Conservation (phyloP, 2,329 filamentous ascomycete genomes). For the Aspergillus sp. region DNA sequence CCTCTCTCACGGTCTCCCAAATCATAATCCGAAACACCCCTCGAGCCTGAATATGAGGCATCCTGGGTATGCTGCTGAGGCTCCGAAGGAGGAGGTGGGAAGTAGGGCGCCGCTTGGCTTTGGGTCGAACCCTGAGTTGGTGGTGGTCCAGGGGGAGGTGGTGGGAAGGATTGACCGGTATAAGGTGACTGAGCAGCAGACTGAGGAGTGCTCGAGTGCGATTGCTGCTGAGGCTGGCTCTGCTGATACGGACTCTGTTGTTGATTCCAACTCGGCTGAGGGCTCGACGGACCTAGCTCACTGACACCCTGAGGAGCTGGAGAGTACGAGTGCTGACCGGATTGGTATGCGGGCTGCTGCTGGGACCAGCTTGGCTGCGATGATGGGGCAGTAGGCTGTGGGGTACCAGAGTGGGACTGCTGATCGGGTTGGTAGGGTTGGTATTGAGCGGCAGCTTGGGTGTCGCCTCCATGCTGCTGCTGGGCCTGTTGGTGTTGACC, state of each 20-base stretch:
- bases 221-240: slow-evolving; percentile 11
- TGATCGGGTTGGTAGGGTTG: background rate
- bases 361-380: background rate
- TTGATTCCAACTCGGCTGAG: slow-evolving; percentile 1
- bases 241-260: slow-evolving; percentile 8
- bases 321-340: background rate
- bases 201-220: slow-evolving; percentile 7
- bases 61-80: slow-evolving; percentile 27
- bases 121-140: slow-evolving; percentile 18
- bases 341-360: background rate
- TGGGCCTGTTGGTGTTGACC: background rate
- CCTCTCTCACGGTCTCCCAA: slow-evolving; percentile 35
- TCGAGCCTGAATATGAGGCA: slow-evolving; percentile 30
- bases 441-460: background rate
- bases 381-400: background rate
- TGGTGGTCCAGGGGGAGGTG: slow-evolving; percentile 37
- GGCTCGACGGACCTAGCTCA: background rate
- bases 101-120: slow-evolving; percentile 38
- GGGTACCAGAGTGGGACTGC: background rate
- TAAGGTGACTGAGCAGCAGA: slow-evolving; percentile 13
- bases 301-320: background rate
- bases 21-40: slow-evolving; percentile 35
- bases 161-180: slow-evolving; percentile 38
- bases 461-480: background rate
- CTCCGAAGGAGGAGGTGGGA: slow-evolving; percentile 42